Evolutionary conservation across 2,329 filamentous ascomycete species (phyloP).

Genomic region (Samsoniella hepiali): DNA sequence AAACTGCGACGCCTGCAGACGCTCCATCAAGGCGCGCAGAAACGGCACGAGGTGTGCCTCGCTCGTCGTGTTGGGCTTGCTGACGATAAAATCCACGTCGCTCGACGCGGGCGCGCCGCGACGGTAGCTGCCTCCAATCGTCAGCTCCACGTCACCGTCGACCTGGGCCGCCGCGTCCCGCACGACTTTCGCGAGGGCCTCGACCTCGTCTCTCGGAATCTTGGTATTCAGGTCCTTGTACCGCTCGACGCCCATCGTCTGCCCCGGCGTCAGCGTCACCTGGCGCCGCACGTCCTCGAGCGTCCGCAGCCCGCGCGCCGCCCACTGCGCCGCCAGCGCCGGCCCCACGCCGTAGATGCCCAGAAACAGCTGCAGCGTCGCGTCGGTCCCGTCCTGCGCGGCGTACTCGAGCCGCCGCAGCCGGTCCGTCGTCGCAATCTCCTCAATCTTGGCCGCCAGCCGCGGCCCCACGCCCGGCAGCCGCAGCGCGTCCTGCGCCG

Average conservation of each 20-base stretch:
- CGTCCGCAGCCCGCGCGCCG: conserved; percentile 69
- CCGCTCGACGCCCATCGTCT: conserved; percentile 73
- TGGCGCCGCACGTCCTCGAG: conserved; percentile 63
- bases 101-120: conserved; percentile 71
- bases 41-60: conserved; percentile 58
- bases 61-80: conserved; percentile 55
- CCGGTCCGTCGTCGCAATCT: conserved; percentile 73
- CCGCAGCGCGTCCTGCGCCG: conserved; percentile 63
- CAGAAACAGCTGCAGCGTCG: conserved; percentile 65
- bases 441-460: conserved; percentile 82
- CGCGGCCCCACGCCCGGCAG: conserved; percentile 69
- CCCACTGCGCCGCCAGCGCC: conserved; percentile 69
- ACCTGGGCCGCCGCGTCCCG: conserved; percentile 53
- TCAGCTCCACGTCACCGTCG: conserved; percentile 64
- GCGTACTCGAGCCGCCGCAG: conserved; percentile 71
- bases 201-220: conserved; percentile 75
- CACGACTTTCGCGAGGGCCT: conserved; percentile 64
- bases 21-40: conserved; percentile 59
- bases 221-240: conserved; percentile 75
- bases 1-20: conserved; percentile 60
- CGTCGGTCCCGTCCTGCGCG: conserved; percentile 58
- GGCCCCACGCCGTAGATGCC: conserved; percentile 77
- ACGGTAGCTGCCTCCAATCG: conserved; percentile 81
- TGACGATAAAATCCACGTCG: conserved; percentile 85
- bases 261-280: conserved; percentile 64